These are phyloP conservation scores for Carnegiea gigantea DNA, from an alignment of 179 eudicot genomes.

Conservation along the genomic window DNA sequence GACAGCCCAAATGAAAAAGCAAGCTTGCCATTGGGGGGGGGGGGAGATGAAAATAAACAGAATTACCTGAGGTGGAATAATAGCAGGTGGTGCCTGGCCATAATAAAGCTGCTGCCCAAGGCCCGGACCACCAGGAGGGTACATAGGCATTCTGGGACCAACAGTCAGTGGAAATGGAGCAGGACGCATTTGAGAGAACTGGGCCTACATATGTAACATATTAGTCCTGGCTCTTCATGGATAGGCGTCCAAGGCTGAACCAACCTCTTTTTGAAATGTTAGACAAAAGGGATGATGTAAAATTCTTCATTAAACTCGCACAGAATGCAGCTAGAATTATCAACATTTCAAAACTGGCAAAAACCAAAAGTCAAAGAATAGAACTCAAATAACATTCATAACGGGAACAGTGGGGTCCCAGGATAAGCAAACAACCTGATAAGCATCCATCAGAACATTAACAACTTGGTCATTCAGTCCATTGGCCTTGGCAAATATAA, in stretches of 20 bases:
- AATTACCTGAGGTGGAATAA: slow-evolving; percentile 60
- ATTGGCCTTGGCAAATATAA: neutral
- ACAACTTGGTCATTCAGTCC: neutral
- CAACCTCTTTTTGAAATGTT: neutral
- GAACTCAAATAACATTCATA: too few relatives aligned
- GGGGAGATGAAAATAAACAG: neutral
- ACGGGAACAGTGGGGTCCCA: neutral
- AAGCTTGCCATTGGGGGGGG: neutral
- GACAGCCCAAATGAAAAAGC: neutral
- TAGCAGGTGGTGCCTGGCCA: slow-evolving; percentile 64
- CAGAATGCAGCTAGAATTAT: neutral
- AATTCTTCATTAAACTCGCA: neutral
- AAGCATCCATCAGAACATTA: neutral
- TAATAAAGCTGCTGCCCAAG: slow-evolving; percentile 59
- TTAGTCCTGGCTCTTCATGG: neutral
- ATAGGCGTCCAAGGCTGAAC: neutral
- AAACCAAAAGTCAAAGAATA: neutral
- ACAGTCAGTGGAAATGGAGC: slow-evolving; percentile 51
- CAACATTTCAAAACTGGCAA: neutral
- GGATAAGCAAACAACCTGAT: neutral
- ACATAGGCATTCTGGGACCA: slow-evolving; percentile 68
- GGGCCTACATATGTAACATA: slow-evolving; percentile 43
- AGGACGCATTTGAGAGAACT: slow-evolving; percentile 70
- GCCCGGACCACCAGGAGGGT: slow-evolving; percentile 63
- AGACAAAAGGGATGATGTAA: neutral